Evolutionary conservation across 805 yeast genomes (phyloP).

Genomic region (Metschnikowia dekortorum): DNA sequence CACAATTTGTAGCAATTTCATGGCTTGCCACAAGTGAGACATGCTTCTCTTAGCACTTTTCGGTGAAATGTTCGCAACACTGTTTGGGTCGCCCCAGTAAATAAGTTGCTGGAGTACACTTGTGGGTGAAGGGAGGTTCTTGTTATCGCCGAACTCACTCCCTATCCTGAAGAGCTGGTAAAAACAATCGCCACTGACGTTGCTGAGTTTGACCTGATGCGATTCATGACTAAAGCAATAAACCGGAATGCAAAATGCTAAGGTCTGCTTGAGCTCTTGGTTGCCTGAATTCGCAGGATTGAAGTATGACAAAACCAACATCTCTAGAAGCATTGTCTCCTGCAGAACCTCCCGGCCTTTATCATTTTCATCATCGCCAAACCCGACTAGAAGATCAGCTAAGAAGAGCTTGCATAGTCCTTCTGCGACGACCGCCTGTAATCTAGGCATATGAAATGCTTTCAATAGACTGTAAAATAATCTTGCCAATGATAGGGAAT

Average conservation of each 20-base stretch:
- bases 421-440: constrained; percentile 80
- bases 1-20: constrained; percentile 50
- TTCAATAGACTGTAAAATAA: constrained; percentile 64
- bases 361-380: constrained; percentile 13
- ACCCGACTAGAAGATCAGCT: constrained; percentile 66
- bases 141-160: constrained; percentile 31
- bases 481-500: constrained; percentile 61
- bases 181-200: constrained; percentile 64
- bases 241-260: constrained; percentile 85
- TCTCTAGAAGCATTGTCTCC: constrained; percentile 51
- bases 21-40: constrained; percentile 53
- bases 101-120: constrained; percentile 65
- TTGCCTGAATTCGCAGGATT: constrained; percentile 61
- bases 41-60: constrained; percentile 40
- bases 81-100: constrained; percentile 81
- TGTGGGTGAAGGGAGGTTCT: constrained; percentile 39
- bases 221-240: constrained; percentile 70
- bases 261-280: constrained; percentile 67
- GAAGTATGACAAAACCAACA: constrained; percentile 69
- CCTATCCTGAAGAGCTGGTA: constrained; percentile 46
- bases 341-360: constrained; percentile 23
- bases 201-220: constrained; percentile 65
- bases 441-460: constrained; percentile 51
- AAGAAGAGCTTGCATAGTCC: constrained; percentile 79
- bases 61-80: constrained; percentile 48